A percentile compares a stretch with the other conserved stretches of the same genome.
These are phyloP conservation scores for Serendipita sp. DNA, from an alignment of 768 basidiomycete species.

Conservation along the genomic window DNA sequence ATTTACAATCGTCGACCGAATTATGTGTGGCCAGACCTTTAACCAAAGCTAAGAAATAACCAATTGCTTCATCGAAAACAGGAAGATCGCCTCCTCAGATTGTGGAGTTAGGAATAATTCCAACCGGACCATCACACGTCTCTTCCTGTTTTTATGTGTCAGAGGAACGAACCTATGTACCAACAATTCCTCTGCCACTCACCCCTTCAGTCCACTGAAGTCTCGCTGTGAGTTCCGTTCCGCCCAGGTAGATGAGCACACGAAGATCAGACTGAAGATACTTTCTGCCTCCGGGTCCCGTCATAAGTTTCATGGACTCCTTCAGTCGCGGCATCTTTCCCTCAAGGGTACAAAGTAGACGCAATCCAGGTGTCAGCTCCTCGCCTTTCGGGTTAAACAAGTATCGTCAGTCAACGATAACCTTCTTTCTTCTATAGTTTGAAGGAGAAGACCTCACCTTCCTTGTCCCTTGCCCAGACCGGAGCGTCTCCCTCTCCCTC, in stretches of 20 bases:
- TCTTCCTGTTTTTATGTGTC: not conserved
- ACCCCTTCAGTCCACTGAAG: conserved; percentile 8
- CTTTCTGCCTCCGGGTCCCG: not conserved
- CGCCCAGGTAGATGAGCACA: conserved; percentile 5
- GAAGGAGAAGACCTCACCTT: not conserved
- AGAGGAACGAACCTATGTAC: not conserved
- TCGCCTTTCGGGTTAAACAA: not conserved
- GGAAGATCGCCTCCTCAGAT: not conserved
- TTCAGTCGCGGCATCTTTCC: conserved; percentile 1
- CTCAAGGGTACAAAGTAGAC: not conserved
- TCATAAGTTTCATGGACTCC: not conserved
- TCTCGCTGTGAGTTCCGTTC: not conserved
- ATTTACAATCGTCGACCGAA: too few relatives aligned
- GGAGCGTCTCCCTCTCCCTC: not conserved
- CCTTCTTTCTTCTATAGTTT: too few relatives aligned
- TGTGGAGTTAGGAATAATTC: not conserved
- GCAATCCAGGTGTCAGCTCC: not conserved
- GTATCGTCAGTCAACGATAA: too few relatives aligned
- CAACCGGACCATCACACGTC: not conserved
- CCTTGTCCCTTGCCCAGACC: not conserved
- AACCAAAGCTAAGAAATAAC: too few relatives aligned
- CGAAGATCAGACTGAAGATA: conserved; percentile 2
- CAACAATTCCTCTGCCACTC: not conserved
- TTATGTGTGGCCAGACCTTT: too few relatives aligned
- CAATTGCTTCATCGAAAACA: too few relatives aligned